Base-by-base conservation (phyloP, 2,329 filamentous ascomycete species). In the Calonectria multiphialidica region DNA sequence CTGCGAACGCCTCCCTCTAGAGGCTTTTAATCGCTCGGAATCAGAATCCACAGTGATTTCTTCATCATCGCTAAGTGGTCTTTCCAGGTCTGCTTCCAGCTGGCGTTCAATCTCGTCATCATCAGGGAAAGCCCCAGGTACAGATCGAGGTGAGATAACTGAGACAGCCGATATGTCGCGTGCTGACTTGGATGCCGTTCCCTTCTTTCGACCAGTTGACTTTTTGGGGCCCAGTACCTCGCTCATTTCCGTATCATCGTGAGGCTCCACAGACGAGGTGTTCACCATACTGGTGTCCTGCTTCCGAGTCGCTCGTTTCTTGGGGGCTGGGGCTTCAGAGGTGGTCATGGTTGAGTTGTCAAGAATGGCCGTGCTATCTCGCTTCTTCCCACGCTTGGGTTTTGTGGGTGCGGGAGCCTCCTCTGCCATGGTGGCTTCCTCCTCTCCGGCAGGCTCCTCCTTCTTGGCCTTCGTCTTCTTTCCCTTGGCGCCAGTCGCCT, bases 101-200 rank as follows among this genome's bases (percentile, higher is more conserved):
- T 90, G 90, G 25, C 89, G 88, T 64, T 94, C 91, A 44, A 94
- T 88, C 74, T 93, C 92, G 1, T 91, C 89, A 72, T 94, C 91
- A 67, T 90, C 87, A 0, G 89, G 88, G 13, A 89, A 82, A 5
- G 82, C 82, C 18, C 83, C 83, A n/a, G 85, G 79, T 6, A 84
- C 81, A 4, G 78, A 80, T 42, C 80, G 5, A 85, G 87, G 87
- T 1, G 90, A 89, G 25, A 86, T 83, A 18, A 88, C 88, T 1
- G 90, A 89, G 40, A 86, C 81, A 28, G 88, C 86, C 2, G 90
- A 92, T 1, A 80, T 76, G 30, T 81, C 81, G 62, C 78, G 79
- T 13, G 76, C 74, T 9, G 78, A 76, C 65, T 85, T 85, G 18
- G 85, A 30, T 30, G 28, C 77, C 12, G 83, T 83, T 2, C 83